Evolutionary conservation across 331 rosid species (phyloP), one percentile per base, ranked within the genome.

Genomic region (Pyrus hybrid): DNA sequence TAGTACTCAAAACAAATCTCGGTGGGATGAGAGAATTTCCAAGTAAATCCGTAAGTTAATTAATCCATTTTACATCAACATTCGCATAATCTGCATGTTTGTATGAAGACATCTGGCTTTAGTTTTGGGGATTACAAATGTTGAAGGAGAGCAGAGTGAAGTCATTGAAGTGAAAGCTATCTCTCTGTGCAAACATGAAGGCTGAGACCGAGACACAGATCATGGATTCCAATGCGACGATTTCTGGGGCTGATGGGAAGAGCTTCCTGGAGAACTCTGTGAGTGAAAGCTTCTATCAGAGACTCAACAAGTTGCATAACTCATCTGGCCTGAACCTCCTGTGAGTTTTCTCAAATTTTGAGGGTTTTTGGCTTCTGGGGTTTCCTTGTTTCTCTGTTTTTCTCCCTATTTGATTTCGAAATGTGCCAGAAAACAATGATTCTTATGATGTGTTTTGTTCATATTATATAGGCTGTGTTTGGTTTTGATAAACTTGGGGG

Each of bases 271-370:
- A 45, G 14, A 43, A 21, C 77, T 32, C 80, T 7, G 81, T 71
- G 62, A 32, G 54, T 5, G 78, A 81, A 70, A 32, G 70, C 45
- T 81, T 81, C 68, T 66, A 76, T 63, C 35, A 71, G 33, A 81
- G 58, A 51, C 84, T 81, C 13, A 29, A 14, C 16, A 70, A 72
- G 77, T 25, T 81, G 77, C 72, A 76, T 22, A 73, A 81, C 75
- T 30, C 84, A 28, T 47, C 68, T 22, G 84, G 78, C 18, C 76
- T 76, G 63, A 81, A 71, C 68, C 84, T 81, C 71, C n/a, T 66
- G 81, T 76, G 51, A 81, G 81, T 23, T 79, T 17, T 56, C 56
- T 26, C 37, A 54, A 16, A 5, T 5, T 69, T 51, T 17, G 21
- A 28, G 22, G 22, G 47, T 22, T 60, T 67, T 13, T 11, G 3